Conservation (phyloP, 2,329 filamentous ascomycete genomes). For the Hypoxylon sp. region DNA sequence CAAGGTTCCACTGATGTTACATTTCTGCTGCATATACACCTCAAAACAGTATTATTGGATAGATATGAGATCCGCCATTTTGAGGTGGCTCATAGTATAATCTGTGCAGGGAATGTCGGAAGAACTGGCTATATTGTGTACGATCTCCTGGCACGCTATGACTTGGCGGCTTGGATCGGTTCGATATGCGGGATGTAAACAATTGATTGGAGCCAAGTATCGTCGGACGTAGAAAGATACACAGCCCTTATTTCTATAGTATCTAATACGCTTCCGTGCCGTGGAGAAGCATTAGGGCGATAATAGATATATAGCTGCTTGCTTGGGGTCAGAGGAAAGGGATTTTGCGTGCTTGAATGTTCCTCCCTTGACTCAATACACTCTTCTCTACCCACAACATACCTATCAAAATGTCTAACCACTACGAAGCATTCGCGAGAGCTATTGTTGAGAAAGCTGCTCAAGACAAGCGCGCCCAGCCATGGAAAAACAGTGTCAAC, state of each 20-base stretch:
- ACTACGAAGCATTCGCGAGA: constrained; percentile 11
- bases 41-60: not conserved
- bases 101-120: constrained; percentile 3
- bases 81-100: not conserved
- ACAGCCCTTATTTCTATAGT: not conserved
- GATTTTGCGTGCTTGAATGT: not conserved
- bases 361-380: not conserved
- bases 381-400: not conserved
- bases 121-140: not conserved
- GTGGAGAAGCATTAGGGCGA: not conserved
- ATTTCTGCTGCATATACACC: not conserved
- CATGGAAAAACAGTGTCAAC: constrained; percentile 7
- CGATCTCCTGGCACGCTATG: not conserved
- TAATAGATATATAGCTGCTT: not conserved
- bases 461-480: constrained; percentile 8
- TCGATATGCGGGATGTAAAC: not conserved
- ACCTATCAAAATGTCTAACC: not conserved
- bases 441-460: constrained; percentile 11
- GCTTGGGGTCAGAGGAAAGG: not conserved
- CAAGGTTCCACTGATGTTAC: constrained; percentile 3
- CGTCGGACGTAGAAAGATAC: not conserved
- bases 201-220: constrained; percentile 1
- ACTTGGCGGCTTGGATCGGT: not conserved
- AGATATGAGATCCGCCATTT: not conserved
- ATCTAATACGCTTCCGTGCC: not conserved